phyloP scores from a whole-genome alignment of 2,329 filamentous ascomycete species.

The Dendryphion nanum region DNA sequence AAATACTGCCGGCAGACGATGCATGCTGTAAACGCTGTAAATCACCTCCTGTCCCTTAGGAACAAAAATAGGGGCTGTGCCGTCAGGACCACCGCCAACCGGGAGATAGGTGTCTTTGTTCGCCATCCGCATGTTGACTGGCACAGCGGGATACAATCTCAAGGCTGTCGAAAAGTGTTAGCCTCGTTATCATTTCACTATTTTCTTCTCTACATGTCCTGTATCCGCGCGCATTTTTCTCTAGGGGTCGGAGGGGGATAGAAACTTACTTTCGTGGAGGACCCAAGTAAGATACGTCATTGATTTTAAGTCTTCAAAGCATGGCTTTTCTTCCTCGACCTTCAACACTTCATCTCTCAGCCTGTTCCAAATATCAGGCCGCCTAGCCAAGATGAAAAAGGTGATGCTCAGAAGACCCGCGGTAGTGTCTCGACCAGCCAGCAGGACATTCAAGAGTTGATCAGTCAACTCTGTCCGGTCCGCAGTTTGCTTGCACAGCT shows the following conservation, averaged over 20 bases:
- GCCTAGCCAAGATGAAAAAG: slow-evolving; percentile 64
- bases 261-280: slow-evolving; percentile 15
- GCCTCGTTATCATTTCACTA: no score
- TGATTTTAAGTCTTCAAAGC: slow-evolving; percentile 9
- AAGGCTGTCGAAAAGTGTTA: slow-evolving; percentile 11
- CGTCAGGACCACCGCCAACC: slow-evolving; percentile 23
- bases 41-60: slow-evolving; percentile 4
- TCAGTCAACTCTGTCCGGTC: slow-evolving; percentile 66
- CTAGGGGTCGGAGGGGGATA: no score
- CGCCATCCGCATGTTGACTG: slow-evolving; percentile 20
- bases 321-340: no score
- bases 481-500: slow-evolving; percentile 72
- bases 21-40: neutral
- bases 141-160: slow-evolving; percentile 21
- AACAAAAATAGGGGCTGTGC: slow-evolving; percentile 21
- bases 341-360: no score
- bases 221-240: no score
- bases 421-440: slow-evolving; percentile 82
- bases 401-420: slow-evolving; percentile 72
- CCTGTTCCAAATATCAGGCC: slow-evolving; percentile 63
- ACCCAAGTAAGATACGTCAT: slow-evolving; percentile 18
- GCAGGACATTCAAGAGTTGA: slow-evolving; percentile 68
- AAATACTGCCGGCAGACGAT: neutral
- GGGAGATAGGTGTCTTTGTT: slow-evolving; percentile 25
- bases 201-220: no score